Evolutionary conservation across 441 rosid species (phyloP).

Genomic region (Biscutella laevigata): DNA sequence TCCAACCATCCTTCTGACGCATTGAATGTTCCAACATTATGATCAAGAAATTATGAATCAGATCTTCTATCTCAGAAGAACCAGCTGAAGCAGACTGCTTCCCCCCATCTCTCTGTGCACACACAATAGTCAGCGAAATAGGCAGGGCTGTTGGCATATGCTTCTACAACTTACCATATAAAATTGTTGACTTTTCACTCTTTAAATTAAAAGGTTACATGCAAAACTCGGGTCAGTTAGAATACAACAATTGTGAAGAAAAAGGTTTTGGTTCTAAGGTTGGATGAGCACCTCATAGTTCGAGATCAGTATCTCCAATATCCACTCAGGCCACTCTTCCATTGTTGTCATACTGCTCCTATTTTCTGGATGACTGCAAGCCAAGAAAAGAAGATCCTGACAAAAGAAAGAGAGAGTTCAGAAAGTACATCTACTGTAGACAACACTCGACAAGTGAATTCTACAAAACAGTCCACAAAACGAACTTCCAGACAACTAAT

Average conservation of each 20-base stretch:
- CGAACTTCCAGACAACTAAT: too few relatives aligned
- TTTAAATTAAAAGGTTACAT: conserved; percentile 7
- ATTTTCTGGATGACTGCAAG: conserved; percentile 99
- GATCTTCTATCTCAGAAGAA: conserved; percentile 81
- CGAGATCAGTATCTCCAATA: conserved; percentile 83
- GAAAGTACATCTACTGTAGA: conserved; percentile 31
- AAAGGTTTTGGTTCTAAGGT: conserved; percentile 11
- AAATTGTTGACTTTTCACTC: neutral
- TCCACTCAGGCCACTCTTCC: conserved; percentile 99
- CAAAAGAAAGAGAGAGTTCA: conserved; percentile 51
- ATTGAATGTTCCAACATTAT: conserved; percentile 97
- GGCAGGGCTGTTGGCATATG: too few relatives aligned
- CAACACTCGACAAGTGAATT: conserved; percentile 21
- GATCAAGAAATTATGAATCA: conserved; percentile 84
- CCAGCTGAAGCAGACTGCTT: conserved; percentile 43
- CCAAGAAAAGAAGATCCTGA: conserved; percentile 99
- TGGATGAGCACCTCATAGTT: conserved; percentile 68
- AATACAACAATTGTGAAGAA: conserved; percentile 8
- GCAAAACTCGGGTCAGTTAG: neutral
- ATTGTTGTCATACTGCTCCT: conserved; percentile 78
- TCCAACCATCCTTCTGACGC: conserved; percentile 99
- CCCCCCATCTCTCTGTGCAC: conserved; percentile 57
- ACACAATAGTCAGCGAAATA: conserved; percentile 26
- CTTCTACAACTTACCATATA: conserved; percentile 8
- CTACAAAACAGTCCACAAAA: too few relatives aligned